Conservation (phyloP, 2,329 filamentous ascomycete species). For the Alternaria dauci region DNA sequence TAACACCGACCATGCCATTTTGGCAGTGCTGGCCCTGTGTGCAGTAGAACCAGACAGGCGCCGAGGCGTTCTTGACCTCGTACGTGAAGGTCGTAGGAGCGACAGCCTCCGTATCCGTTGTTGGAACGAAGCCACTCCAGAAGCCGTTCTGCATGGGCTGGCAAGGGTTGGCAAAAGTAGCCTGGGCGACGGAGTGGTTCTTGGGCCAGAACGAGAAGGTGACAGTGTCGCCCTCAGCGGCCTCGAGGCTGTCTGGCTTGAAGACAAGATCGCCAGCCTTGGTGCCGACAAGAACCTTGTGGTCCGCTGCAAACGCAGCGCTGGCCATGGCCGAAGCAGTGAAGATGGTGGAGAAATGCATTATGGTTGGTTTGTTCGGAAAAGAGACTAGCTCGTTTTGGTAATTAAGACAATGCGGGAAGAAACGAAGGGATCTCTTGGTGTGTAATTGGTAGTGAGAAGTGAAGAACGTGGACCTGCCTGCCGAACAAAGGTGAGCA, state of each 20-base stretch:
- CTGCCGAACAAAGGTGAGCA: conserved; percentile 42
- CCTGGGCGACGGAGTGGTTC: conserved; percentile 52
- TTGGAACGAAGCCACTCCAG: conserved; percentile 51
- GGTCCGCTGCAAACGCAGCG: conserved; percentile 43
- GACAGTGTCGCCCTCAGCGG: conserved; percentile 49
- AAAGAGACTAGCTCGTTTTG: conserved; percentile 48
- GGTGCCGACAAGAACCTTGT: conserved; percentile 45
- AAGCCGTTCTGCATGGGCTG: conserved; percentile 45
- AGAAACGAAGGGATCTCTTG: conserved; percentile 34
- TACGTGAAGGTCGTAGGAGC: conserved; percentile 43
- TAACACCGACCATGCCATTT: conserved; percentile 51
- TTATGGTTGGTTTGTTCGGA: conserved; percentile 42
- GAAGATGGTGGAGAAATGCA: conserved; percentile 51
- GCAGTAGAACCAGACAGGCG: conserved; percentile 54
- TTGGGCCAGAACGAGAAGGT: conserved; percentile 52
- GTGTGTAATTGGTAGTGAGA: conserved; percentile 42
- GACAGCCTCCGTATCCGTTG: conserved; percentile 30
- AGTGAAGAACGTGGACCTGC: conserved; percentile 48
- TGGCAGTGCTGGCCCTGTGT: conserved; percentile 51
- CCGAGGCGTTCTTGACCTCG: conserved; percentile 46
- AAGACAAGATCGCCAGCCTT: conserved; percentile 41
- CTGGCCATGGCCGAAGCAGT: conserved; percentile 43
- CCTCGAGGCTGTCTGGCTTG: conserved; percentile 46
- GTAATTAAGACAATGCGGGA: conserved; percentile 23
- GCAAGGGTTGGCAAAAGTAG: conserved; percentile 47